Evolutionary conservation across 805 yeast genomes (phyloP).

Genomic region (Cyberlindnera sargentensis): DNA sequence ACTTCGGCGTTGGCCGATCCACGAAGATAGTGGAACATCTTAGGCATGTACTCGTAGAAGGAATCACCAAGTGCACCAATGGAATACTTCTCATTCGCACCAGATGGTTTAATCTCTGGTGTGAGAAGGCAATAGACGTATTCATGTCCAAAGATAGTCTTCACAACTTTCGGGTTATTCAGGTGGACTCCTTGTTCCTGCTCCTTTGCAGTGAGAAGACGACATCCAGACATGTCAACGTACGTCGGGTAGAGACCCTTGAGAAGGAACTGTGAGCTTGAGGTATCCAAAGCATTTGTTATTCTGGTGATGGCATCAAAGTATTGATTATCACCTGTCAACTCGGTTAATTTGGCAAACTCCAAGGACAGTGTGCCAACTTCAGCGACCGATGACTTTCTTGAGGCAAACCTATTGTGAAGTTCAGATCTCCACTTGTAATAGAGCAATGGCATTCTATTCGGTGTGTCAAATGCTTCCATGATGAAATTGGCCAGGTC

Average conservation of each 20-base stretch:
- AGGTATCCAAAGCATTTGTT: conserved; percentile 31
- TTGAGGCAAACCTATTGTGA: conserved; percentile 32
- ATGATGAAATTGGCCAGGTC: conserved; percentile 42
- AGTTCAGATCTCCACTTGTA: conserved; percentile 35
- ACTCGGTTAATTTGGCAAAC: conserved; percentile 43
- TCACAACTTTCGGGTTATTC: conserved; percentile 29
- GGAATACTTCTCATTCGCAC: conserved; percentile 20
- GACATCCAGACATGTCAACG: conserved; percentile 48
- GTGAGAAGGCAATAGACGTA: conserved; percentile 29
- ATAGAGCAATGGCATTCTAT: conserved; percentile 42
- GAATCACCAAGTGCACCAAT: conserved; percentile 40
- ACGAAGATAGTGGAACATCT: conserved; percentile 37
- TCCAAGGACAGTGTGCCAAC: conserved; percentile 45
- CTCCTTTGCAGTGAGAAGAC: conserved; percentile 23
- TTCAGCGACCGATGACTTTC: conserved; percentile 34
- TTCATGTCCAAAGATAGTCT: conserved; percentile 26
- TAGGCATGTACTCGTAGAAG: conserved; percentile 42
- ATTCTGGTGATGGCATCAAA: conserved; percentile 43
- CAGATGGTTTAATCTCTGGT: conserved; percentile 17
- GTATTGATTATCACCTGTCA: conserved; percentile 41
- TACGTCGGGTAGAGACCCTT: conserved; percentile 37
- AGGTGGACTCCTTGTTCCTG: conserved; percentile 28
- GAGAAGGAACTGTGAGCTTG: conserved; percentile 28
- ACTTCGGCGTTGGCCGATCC: conserved; percentile 26
- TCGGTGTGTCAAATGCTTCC: conserved; percentile 54